Base-by-base conservation (phyloP, 371 early-diverging fungal genomes). In the Parasitella parasitica region DNA sequence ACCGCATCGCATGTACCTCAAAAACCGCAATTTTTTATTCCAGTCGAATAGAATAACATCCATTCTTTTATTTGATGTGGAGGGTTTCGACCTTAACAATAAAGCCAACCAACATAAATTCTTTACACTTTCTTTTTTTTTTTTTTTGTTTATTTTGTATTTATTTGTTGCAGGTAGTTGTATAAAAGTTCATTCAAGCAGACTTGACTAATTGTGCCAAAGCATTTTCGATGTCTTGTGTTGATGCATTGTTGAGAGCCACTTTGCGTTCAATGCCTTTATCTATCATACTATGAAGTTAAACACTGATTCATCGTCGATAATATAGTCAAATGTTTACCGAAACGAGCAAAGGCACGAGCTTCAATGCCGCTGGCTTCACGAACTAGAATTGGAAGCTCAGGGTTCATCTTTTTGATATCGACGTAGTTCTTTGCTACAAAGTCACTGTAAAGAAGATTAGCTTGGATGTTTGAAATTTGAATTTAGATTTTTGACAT, bases 321-420 rank as follows among this genome's bases (percentile, higher is more conserved):
- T 41, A 28, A 18, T 56, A 3, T 58, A 13, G 54, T n/a, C 5
- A 34, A 26, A 4, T 26, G 22, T 55, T 66, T 83, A 95, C 96
- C 93, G 71, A 92, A 96, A 58, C 95, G 90, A 63, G 92, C 97
- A 81, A 93, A 94, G 54, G 91, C 86, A 63, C 93, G 84, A 18
- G 96, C 91, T 74, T 95, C 91, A 53, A 92, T 86, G 50, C 91
- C 91, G 49, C 75, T 74, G 27, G 94, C 94, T 76, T 97, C 97
- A 67, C 97, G 91, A 52, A 97, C 85, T 20, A 97, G 86, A 64
- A 97, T 89, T 39, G 96, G 96, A 37, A 97, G 82, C 27, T 83
- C 76, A 28, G 97, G 97, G 82, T 97, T 94, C 57, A 85, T 91
- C 60, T 86, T 68, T 76, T 95, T 95, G 54, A 97, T 72, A 37